Conservation (phyloP, 2,329 filamentous ascomycete species). For the Myriosclerotinia duriaeana region DNA sequence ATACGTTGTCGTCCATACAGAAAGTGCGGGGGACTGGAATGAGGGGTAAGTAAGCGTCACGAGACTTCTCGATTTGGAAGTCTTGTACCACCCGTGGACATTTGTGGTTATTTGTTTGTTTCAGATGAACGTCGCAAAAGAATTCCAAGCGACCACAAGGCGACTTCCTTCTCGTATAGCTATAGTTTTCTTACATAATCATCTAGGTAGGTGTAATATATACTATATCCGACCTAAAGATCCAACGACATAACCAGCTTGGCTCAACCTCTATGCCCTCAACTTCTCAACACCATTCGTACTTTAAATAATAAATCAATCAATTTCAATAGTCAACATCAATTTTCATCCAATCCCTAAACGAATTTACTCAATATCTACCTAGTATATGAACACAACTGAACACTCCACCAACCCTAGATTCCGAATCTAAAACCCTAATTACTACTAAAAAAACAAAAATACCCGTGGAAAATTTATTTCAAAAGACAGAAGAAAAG, state of each 20-base stretch:
- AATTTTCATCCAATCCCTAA: too few species aligned
- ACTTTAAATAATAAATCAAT: too few species aligned
- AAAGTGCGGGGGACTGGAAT: conserved; percentile 10
- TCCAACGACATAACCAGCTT: background rate
- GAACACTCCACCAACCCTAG: too few species aligned
- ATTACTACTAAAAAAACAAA: too few species aligned
- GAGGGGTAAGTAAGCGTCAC: conserved; percentile 20
- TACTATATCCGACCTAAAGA: background rate
- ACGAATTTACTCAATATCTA: too few species aligned
- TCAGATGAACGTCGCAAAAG: background rate
- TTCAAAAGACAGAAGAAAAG: too few species aligned
- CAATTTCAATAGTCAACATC: too few species aligned
- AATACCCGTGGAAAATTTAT: too few species aligned
- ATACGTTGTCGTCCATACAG: background rate
- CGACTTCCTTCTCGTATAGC: background rate
- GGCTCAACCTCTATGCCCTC: too few species aligned
- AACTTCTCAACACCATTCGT: too few species aligned
- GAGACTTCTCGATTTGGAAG: conserved; percentile 10
- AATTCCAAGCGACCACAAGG: background rate
- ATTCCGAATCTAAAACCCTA: too few species aligned
- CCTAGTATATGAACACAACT: too few species aligned
- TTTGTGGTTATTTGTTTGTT: background rate
- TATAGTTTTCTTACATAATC: background rate
- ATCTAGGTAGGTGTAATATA: background rate
- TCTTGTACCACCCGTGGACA: background rate